Conservation (phyloP, 225 moss, liverwort and hornwort genomes). For the Bryum argenteum region DNA sequence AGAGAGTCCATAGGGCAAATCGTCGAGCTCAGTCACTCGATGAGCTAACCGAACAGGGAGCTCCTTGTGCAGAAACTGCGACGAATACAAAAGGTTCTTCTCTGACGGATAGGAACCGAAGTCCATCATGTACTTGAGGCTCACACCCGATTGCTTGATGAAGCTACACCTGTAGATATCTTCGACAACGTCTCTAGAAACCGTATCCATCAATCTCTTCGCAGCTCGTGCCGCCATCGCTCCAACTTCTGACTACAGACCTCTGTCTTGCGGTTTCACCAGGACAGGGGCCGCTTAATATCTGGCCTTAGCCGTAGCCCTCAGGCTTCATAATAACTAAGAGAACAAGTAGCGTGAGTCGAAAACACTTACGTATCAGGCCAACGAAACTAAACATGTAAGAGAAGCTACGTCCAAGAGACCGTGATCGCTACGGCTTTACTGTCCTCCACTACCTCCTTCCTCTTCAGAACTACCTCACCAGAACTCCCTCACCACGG, state of each 20-base stretch:
- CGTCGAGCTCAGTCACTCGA: constrained; percentile 88
- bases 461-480: background rate
- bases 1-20: constrained; percentile 78
- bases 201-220: constrained; percentile 67
- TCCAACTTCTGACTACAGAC: constrained; percentile 8
- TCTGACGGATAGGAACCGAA: constrained; percentile 80
- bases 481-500: constrained; percentile 25
- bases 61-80: constrained; percentile 92
- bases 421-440: constrained; percentile 1
- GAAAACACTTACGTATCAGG: background rate
- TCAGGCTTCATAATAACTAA: constrained; percentile 34
- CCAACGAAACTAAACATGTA: constrained; percentile 4
- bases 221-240: constrained; percentile 63
- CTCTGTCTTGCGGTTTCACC: background rate
- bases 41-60: constrained; percentile 86
- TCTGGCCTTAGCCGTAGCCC: constrained; percentile 20
- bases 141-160: constrained; percentile 81
- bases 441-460: background rate
- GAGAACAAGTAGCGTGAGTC: constrained; percentile 2
- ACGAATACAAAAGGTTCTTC: constrained; percentile 70
- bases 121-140: constrained; percentile 96
- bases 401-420: background rate
- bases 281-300: constrained; percentile 15
- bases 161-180: constrained; percentile 80
- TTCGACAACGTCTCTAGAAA: constrained; percentile 73